Evolutionary conservation across 2,329 filamentous ascomycete genomes (phyloP), one percentile per base, ranked within the genome.

Genomic region (Cercospora sojina): DNA sequence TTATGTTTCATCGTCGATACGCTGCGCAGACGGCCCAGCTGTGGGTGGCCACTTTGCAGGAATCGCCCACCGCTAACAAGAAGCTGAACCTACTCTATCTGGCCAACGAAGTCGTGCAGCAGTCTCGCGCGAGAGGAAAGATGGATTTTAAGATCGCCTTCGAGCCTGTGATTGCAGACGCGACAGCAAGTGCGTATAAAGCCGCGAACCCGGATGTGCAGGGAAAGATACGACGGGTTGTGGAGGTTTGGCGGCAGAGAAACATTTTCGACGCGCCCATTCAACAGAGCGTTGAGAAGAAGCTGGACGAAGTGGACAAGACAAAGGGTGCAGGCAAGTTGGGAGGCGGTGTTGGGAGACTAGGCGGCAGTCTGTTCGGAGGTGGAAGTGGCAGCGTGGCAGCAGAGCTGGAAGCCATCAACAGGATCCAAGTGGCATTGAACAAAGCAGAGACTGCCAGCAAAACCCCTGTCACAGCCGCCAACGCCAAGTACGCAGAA

Each of bases 1-100:
- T 99, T 69, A 96, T 99, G 90, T 99, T 99, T 79, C 94, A 99
- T 81, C 90, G 93, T 79, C 89, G 95, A 78, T 91, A 97, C 80
- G 94, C 96, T 62, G 92, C 97, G 72, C 89, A 91, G 69, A 97
- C 94, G 20, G 93, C 92, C 20, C 90, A 94, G 77, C 86, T 98
- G 62, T 99, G 95, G 95, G 84, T 96, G 69, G 90, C 95, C 73
- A 89, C 91, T 67, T 83, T 99, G 67, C 95, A 93, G 75, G 94
- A 98, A 72, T 93, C 92, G 1, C 88, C 91, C n/a, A 68, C 56
- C 57, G 88, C 91, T 6, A 87, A 90, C 67, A 97, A 97, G 79
- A 88, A 93, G 73, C 83, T 99, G 67, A 97, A 93, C 74, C 84
- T 98, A 70, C 87, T 99, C 70, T 99, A 99, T 78, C 89, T 99